These are phyloP conservation scores for Lomentospora prolificans DNA, from an alignment of 2,329 filamentous ascomycete species.

Conservation along the genomic window DNA sequence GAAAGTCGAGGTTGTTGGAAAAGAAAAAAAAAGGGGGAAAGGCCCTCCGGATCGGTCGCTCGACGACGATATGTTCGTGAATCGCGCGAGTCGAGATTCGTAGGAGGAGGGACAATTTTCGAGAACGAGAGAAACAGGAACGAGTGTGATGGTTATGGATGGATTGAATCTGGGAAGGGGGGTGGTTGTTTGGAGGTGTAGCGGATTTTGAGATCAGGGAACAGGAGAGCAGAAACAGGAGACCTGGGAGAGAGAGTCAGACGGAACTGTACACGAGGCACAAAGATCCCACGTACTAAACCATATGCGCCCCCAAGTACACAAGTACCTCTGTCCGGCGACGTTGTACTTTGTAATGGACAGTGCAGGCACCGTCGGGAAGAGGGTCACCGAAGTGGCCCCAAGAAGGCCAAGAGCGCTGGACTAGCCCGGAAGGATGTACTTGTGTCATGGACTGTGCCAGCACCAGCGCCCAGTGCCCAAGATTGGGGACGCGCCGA, in stretches of 20 bases:
- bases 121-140: conserved; percentile 5
- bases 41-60: background rate
- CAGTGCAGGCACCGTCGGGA: background rate
- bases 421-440: too few species aligned
- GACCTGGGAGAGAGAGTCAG: background rate
- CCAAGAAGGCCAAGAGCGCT: background rate
- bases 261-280: background rate
- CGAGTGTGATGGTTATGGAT: conserved; percentile 7
- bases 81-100: background rate
- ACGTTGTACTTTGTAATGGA: background rate
- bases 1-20: background rate
- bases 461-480: background rate
- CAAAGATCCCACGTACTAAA: background rate
- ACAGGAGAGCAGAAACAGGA: background rate
- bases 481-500: background rate
- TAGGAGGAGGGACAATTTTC: background rate
- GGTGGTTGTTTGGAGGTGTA: background rate
- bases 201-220: background rate
- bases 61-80: conserved; percentile 1
- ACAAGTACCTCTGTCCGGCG: background rate
- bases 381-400: background rate
- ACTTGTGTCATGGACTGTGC: background rate
- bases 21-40: conserved; percentile 7
- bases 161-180: background rate
- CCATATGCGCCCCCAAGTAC: background rate